Base-by-base conservation (phyloP, 495 filamentous ascomycete species). In the Neurospora discreta region DNA sequence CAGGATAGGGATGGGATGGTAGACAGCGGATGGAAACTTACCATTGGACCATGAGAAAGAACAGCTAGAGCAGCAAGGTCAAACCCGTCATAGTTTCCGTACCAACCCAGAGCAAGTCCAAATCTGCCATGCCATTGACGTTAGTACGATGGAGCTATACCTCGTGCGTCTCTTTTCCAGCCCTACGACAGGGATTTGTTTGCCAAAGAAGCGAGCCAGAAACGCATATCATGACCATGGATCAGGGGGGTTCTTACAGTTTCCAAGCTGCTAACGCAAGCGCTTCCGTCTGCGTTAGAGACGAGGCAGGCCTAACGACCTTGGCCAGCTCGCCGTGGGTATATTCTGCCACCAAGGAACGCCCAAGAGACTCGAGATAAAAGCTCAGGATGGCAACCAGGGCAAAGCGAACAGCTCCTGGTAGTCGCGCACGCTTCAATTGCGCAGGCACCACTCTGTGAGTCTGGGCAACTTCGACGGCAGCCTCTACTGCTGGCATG, bases 51-150 rank as follows among this genome's bases (percentile, higher is more conserved):
- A 79, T 92, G 89, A 33, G 90, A 88, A 6, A 97, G 81, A 70
- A 92, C 81, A 33, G 88, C 87, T 76, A 94, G 84, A 23, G 88
- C 84, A 39, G 86, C 86, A 71, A 92, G 81, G 82, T 96, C 93
- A 76, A 90, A 86, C 76, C 87, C 85, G 78, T 95, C 93, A 77
- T 88, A 93, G 68, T 88, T 84, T 42, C 88, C 82, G 73, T 83
- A 85, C 93, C 92, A 96, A 40, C 86, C 88, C 20, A 92, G 74
- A 30, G 84, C 89, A 68, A 97, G 84, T 78, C 92, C 89, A 41
- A 89, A 83, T 71, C 90, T 87, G 74, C 52, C 70, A 72, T 58
- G 58, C 46, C 74, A 73, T 67, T 39, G 18, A 73, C 36, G 73
- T 79, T 75, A 74, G 71, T 76, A 76, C 69, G 73, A 43, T 77